Base-by-base conservation (phyloP, 192 early-diverging fungal genomes). In the Pilobolus umbonatus region DNA sequence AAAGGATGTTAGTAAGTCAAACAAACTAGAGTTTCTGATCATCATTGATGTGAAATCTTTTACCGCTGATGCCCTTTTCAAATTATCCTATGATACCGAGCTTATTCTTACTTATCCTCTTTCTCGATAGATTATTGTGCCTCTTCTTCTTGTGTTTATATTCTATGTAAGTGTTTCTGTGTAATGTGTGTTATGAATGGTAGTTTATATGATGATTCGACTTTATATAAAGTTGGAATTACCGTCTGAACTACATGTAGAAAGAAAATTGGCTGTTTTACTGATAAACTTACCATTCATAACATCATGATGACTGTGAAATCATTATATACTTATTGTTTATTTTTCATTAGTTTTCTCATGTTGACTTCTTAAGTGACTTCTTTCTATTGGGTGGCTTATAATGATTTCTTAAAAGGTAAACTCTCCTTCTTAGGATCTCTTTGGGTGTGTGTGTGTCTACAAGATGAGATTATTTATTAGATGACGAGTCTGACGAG, bases 401-500 rank as follows among this genome's bases (percentile, higher is more conserved):
- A 15, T 35, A 8, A 35, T n/a, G 1, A 38, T 34, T 25, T 19
- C n/a, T 15, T n/a, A 32, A 3, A 28, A 12, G 35, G 17, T 3
- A 21, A 29, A 40, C 30, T 19, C 5, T 36, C 40, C 14, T 40
- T 17, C 31, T 32, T 22, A 12, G 3, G 3, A 32, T 8, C 11
- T 42, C 21, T 34, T 45, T 31, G 6, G 8, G 35, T 49, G n/a
- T 54, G 21, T 54, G 35, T 35, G n/a, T 54, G 14, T 30, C 39
- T 28, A 80, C 60, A 76, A 80, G 83, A 87, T 85, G 83, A 85
- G n/a, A n/a, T n/a, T 65, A 61, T 36, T 22, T 60, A 59, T 79
- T 85, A 82, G 85, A 87, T 87, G 85, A 87, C 85, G 85, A 87
- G 85, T 87, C 85, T 68, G 85, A 87, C 80, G 71, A 74, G 81